Conservation (phyloP, 768 basidiomycete species). For the Leccinum truebloodii region DNA sequence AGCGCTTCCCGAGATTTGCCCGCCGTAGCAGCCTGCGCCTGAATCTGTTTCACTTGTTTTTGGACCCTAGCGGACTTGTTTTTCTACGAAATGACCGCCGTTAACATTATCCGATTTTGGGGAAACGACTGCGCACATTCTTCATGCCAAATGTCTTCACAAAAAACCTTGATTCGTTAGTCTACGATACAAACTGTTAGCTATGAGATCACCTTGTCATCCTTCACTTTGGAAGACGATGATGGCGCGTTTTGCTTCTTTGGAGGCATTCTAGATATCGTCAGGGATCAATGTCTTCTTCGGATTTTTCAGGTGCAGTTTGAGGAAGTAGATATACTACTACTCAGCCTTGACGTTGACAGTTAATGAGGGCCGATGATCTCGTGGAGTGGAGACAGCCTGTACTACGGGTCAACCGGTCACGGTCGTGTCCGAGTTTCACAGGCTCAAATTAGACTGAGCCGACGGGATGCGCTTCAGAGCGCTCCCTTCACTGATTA, state of each 20-base stretch:
- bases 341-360: not conserved
- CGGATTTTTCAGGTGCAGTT: not conserved
- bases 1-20: slow-evolving; percentile 82
- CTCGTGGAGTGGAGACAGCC: not conserved
- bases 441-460: too few relatives aligned
- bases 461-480: not conserved
- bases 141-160: slow-evolving; percentile 84
- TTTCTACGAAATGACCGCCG: slow-evolving; percentile 55
- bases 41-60: slow-evolving; percentile 76
- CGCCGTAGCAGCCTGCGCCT: slow-evolving; percentile 68
- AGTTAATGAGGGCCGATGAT: not conserved
- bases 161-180: slow-evolving; percentile 32
- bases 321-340: not conserved
- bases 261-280: slow-evolving; percentile 62
- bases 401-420: too few relatives aligned
- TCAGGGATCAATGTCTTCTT: not conserved
- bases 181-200: slow-evolving; percentile 13
- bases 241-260: slow-evolving; percentile 63
- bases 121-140: slow-evolving; percentile 56
- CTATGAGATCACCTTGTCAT: slow-evolving; percentile 66
- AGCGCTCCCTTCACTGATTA: not conserved
- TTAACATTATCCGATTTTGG: slow-evolving; percentile 10
- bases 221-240: slow-evolving; percentile 69
- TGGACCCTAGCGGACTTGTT: slow-evolving; percentile 94
- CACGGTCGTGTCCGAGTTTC: too few relatives aligned